Evolutionary conservation across 2,329 filamentous ascomycete species (phyloP).

Genomic region (Curvularia hawaiiensis): DNA sequence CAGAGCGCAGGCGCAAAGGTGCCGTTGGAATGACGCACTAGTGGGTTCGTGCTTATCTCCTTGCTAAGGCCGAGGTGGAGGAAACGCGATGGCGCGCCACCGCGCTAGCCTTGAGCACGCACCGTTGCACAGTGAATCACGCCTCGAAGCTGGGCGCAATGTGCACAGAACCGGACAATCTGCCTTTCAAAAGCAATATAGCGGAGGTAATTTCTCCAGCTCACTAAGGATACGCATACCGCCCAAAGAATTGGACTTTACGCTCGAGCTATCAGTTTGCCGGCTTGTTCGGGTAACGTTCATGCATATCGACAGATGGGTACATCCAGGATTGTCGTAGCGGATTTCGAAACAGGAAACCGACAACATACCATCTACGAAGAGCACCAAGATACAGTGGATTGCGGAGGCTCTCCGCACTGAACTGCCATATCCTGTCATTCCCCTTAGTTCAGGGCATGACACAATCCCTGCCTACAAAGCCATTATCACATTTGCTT

Average conservation of each 20-base stretch:
- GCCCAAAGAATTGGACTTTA: neutral
- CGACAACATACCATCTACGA: neutral
- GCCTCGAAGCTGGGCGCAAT: neutral
- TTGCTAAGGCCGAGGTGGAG: conserved; percentile 2
- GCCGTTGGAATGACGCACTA: conserved; percentile 13
- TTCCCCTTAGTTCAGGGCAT: neutral
- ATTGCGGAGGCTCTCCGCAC: neutral
- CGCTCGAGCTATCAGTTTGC: neutral
- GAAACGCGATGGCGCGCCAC: neutral
- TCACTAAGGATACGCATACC: neutral
- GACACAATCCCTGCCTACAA: neutral
- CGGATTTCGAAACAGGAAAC: neutral
- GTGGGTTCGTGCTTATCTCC: conserved; percentile 5
- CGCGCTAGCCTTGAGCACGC: neutral
- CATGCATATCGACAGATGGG: neutral
- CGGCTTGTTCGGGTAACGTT: neutral
- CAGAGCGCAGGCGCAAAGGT: conserved; percentile 4
- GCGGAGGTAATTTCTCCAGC: neutral
- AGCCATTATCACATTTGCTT: neutral
- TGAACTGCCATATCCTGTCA: neutral
- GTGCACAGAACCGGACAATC: neutral
- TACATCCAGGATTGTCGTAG: neutral
- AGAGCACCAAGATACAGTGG: neutral
- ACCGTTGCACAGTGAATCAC: neutral
- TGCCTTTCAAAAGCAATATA: neutral